Evolutionary conservation across 306 rosid genomes (phyloP).

Genomic region (Carpinus viminea): DNA sequence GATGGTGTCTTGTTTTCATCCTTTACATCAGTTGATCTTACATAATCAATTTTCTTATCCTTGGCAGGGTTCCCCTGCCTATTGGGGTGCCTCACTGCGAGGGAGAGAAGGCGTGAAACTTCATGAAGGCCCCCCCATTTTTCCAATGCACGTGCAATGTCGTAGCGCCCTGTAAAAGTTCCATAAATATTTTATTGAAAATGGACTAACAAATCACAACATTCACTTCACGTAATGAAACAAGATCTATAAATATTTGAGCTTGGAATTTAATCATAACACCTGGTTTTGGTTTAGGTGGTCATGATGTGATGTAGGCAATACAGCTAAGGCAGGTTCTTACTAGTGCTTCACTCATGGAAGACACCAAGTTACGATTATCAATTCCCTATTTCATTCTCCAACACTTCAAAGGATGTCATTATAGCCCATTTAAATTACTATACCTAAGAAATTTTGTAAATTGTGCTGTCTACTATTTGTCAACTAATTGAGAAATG

Average conservation of each 20-base stretch:
- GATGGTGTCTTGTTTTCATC: slow-evolving; percentile 42
- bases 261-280: neutral
- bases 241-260: neutral
- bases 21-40: slow-evolving; percentile 37
- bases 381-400: neutral
- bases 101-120: slow-evolving; percentile 84
- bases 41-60: slow-evolving; percentile 52
- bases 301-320: neutral
- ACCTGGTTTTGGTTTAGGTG: neutral
- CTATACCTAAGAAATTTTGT: neutral
- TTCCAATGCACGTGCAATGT: slow-evolving; percentile 89
- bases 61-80: slow-evolving; percentile 46
- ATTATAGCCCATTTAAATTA: neutral
- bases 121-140: slow-evolving; percentile 96
- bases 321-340: neutral
- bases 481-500: slow-evolving; percentile 3
- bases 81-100: slow-evolving; percentile 65
- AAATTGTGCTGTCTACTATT: slow-evolving; percentile 5
- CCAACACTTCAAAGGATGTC: neutral
- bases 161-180: slow-evolving; percentile 66
- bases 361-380: neutral
- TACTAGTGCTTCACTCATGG: neutral
- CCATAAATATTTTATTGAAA: slow-evolving; percentile 4
- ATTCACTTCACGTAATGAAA: neutral
- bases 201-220: neutral